Base-by-base conservation (phyloP, 768 basidiomycete species). In the Fomitopsis pulvina region DNA sequence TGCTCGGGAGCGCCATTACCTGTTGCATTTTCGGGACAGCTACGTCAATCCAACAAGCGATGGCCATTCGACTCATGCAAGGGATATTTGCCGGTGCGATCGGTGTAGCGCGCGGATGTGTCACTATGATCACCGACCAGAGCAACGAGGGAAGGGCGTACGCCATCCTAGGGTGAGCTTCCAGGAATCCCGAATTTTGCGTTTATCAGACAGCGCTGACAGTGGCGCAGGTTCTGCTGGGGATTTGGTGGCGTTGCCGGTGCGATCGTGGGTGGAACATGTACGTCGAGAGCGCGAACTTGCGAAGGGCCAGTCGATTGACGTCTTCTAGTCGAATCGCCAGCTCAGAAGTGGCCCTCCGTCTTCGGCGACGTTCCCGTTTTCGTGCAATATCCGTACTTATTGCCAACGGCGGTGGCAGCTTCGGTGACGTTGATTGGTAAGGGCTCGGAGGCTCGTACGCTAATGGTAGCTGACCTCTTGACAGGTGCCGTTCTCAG, bases 111-210 rank as follows among this genome's bases (percentile, higher is more conserved):
- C 80, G 95, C 61, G 89, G 92, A 11, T 87, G 83, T 18, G 84
- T 98, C 45, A 71, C 88, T 11, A 83, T 84, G 55, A 77, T 99
- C 51, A 94, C 96, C 0, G 94, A 98, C 65, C 70, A 82, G 25
- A 87, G 83, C 45, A 99, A 99, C 66, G 94, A 97, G 67, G 88
- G 88, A 22, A 78, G 92, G 57, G 96, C 95, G 21, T 98, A 97
- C 66, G 91, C 93, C 41, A 88, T 94, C 50, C 72, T 97, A 41
- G 94, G 93, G 81, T 87, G 55, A 56, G 68, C 57, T 40, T 9
- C 22, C 32, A 28, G 9, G 22, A 6, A 37, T 16, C 5, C 5
- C 4, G 34, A 37, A 16, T 8, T 25, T 18, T 40, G 21, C 41
- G 22, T 37, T 9, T 40, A 18, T 21, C 24, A 30, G 3, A 41